phyloP scores from a whole-genome alignment of 2,329 filamentous ascomycete species.

The Pseudogymnoascus sp. region DNA sequence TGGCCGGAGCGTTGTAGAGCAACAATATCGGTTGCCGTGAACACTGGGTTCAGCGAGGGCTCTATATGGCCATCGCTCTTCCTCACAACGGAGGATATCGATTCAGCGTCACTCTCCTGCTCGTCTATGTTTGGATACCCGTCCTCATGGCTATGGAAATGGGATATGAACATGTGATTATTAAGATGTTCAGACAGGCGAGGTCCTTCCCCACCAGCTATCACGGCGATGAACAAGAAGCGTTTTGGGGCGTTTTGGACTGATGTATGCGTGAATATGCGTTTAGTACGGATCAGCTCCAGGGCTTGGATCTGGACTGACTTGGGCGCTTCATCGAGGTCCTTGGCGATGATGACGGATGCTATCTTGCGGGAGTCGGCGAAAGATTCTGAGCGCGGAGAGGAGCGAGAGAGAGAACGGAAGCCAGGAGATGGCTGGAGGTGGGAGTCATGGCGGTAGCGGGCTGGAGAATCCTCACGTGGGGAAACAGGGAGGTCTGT shows the following conservation, averaged over 20 bases:
- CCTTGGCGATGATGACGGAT: conserved; percentile 75
- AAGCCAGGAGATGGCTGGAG: conserved; percentile 27
- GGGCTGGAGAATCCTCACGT: conserved; percentile 24
- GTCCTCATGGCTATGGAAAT: conserved; percentile 69
- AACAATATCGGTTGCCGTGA: conserved; percentile 29
- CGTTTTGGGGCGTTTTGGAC: conserved; percentile 68
- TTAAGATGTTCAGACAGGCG: conserved; percentile 58
- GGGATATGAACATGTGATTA: conserved; percentile 81
- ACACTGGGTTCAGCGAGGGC: conserved; percentile 21
- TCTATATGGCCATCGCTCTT: conserved; percentile 21
- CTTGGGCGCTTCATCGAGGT: conserved; percentile 67
- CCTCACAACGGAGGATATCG: conserved; percentile 30
- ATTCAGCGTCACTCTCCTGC: conserved; percentile 23
- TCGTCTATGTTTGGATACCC: conserved; percentile 67
- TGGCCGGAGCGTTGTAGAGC: conserved; percentile 44
- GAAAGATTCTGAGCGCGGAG: conserved; percentile 30
- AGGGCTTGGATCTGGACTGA: conserved; percentile 75
- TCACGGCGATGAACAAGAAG: conserved; percentile 75
- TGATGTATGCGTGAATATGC: conserved; percentile 69
- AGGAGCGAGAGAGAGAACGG: conserved; percentile 25
- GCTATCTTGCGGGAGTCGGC: conserved; percentile 56
- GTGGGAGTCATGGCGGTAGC: conserved; percentile 29
- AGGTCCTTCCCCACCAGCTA: conserved; percentile 46
- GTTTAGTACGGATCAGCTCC: conserved; percentile 71
- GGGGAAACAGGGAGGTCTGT: conserved; percentile 27